Conservation (phyloP, 129 eudicot species). For the Gnaphalium uliginosum region DNA sequence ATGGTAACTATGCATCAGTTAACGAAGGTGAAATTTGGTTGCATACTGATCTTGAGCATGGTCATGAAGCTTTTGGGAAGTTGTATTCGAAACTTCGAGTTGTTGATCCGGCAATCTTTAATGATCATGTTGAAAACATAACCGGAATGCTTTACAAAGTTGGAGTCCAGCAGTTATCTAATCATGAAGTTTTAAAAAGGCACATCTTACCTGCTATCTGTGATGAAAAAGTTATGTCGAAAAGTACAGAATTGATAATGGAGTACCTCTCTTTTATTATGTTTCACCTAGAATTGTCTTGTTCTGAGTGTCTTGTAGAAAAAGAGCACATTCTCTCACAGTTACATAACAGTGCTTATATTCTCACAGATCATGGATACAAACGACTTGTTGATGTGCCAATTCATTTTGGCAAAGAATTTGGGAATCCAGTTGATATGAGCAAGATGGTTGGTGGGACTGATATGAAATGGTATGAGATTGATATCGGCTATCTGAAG, state of each 20-base stretch:
- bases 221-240: constrained; percentile 33
- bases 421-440: constrained; percentile 52
- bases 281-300: constrained; percentile 63
- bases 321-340: constrained; percentile 48
- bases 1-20: constrained; percentile 56
- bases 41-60: constrained; percentile 41
- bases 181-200: constrained; percentile 59
- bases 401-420: constrained; percentile 57
- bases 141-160: constrained; percentile 53
- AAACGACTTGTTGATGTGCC: constrained; percentile 50
- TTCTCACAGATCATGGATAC: constrained; percentile 60
- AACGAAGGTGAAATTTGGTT: constrained; percentile 67
- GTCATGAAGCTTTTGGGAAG: constrained; percentile 46
- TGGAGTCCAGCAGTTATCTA: constrained; percentile 65
- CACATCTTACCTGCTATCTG: constrained; percentile 61
- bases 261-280: constrained; percentile 63
- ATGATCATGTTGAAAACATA: constrained; percentile 36
- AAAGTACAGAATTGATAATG: constrained; percentile 37
- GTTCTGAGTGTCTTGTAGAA: constrained; percentile 43
- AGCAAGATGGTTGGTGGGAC: constrained; percentile 44
- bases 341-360: constrained; percentile 45
- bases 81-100: constrained; percentile 55
- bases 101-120: constrained; percentile 53
- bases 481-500: constrained; percentile 45
- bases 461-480: constrained; percentile 62